These are phyloP conservation scores for Murraya koenigii DNA, from an alignment of 345 rosid species.

Conservation along the genomic window DNA sequence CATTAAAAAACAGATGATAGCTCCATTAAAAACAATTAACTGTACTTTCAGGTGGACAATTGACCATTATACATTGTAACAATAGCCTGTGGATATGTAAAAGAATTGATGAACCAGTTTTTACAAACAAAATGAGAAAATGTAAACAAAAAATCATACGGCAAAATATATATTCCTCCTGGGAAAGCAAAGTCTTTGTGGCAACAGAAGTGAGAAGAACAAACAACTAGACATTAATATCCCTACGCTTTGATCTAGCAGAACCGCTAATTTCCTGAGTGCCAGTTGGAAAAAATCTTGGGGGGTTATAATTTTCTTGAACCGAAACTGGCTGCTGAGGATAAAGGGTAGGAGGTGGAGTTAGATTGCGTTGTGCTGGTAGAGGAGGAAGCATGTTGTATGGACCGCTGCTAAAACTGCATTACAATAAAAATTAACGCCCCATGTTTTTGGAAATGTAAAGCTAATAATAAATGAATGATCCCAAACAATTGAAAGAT, in stretches of 20 bases:
- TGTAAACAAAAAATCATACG: conserved; percentile 10
- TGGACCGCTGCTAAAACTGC: conserved; percentile 60
- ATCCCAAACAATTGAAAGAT: neutral
- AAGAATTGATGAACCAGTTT: conserved; percentile 23
- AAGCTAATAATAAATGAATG: neutral
- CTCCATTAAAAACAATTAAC: neutral
- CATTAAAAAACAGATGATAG: neutral
- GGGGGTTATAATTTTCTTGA: conserved; percentile 62
- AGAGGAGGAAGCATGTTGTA: conserved; percentile 80
- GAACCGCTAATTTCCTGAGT: conserved; percentile 54
- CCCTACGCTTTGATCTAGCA: conserved; percentile 71
- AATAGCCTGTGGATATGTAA: conserved; percentile 17
- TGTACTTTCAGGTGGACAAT: neutral
- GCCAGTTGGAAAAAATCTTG: conserved; percentile 61
- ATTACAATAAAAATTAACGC: conserved; percentile 11
- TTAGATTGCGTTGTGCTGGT: conserved; percentile 90
- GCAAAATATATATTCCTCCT: neutral
- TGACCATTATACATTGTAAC: conserved; percentile 22
- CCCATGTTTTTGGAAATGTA: neutral
- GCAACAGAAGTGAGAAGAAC: neutral
- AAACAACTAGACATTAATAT: conserved; percentile 65
- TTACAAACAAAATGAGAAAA: conserved; percentile 7
- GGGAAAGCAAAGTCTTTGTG: neutral
- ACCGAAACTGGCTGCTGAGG: conserved; percentile 91
- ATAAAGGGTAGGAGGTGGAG: conserved; percentile 92